Evolutionary conservation across 2,329 filamentous ascomycete genomes (phyloP), one percentile per base, ranked within the genome.

Genomic region (Sarocladium brachiariae): DNA sequence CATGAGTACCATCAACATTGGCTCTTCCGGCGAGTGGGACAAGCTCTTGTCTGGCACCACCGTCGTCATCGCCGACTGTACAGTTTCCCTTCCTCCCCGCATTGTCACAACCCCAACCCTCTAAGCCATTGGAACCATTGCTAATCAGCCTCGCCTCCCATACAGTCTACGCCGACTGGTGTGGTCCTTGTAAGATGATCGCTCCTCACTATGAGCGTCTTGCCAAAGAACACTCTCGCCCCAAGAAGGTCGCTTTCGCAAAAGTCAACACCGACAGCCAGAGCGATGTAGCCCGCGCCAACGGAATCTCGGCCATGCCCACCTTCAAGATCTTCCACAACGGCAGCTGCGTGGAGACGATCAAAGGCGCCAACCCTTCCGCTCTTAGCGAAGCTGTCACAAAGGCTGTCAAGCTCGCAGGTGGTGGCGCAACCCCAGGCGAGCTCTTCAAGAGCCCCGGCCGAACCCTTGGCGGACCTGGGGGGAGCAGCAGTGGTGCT

Each of bases 121-220:
- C 39, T 45, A 45, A 45, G 39, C 8, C 23, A 47, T 27, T 19
- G 7, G 27, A 14, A 43, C 14, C 8, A 31, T 47, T 25, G 49
- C 37, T 50, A 21, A 50, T 30, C 21, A 25, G 24, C n/a, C 65
- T 57, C 53, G 49, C 35, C 11, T 34, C 48, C 57, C 59, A 47
- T 60, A 7, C 9, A 95, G 89, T 96, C 77, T 95, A 93, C 64
- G 92, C 92, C 67, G 87, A 95, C 71, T 96, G 89, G 88, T 97
- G 90, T 68, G 87, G 86, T 51, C 90, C 92, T 62, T 96, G 91
- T 80, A 95, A 95, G 72, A 81, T 86, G 65, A 95, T 97, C 57
- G 88, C 88, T 47, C 92, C 92, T 18, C 81, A 87, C 52, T 97
- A 95, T 68, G 89, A 96, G 63, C 82, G 85, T 60, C 83, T 97